A percentile compares a stretch with the other conserved stretches of the same genome.
phyloP scores from a whole-genome alignment of 805 yeast species.

The Pichia thaimueangensis region DNA sequence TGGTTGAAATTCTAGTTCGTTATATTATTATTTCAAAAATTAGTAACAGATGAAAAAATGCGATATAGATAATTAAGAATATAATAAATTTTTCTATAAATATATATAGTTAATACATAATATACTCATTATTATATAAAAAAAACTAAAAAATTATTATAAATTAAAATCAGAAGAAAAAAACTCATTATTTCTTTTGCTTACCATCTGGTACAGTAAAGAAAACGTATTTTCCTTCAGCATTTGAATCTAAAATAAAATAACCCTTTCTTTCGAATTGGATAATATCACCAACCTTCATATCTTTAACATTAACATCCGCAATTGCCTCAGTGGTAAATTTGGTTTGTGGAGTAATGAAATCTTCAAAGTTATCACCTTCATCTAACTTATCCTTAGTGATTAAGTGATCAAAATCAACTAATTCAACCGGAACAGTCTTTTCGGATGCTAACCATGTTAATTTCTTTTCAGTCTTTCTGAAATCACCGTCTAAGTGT shows the following conservation, averaged over 20 bases:
- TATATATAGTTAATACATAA: not conserved
- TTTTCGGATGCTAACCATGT: constrained; percentile 91
- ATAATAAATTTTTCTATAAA: not conserved
- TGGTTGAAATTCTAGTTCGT: constrained; percentile 61
- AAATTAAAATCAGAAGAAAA: no score
- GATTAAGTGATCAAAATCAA: constrained; percentile 90
- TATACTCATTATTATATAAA: not conserved
- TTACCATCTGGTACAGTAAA: constrained; percentile 97
- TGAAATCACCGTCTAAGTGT: constrained; percentile 94
- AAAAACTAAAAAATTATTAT: no score
- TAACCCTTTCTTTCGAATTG: constrained; percentile 98
- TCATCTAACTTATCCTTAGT: constrained; percentile 94
- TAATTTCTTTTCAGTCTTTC: constrained; percentile 88
- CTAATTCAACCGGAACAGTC: constrained; percentile 65
- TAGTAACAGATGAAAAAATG: not conserved
- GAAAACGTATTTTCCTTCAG: constrained; percentile 63
- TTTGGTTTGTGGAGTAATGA: constrained; percentile 80
- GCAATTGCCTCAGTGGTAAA: constrained; percentile 74
- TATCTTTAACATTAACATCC: constrained; percentile 66
- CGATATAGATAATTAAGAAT: not conserved
- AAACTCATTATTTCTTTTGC: constrained; percentile 37
- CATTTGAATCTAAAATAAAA: constrained; percentile 68
- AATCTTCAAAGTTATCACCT: constrained; percentile 88
- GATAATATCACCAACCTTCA: constrained; percentile 81
- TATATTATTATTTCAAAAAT: constrained; percentile 38